Base-by-base conservation (phyloP, 768 basidiomycete genomes). In the Hygrophorus pudorinus region DNA sequence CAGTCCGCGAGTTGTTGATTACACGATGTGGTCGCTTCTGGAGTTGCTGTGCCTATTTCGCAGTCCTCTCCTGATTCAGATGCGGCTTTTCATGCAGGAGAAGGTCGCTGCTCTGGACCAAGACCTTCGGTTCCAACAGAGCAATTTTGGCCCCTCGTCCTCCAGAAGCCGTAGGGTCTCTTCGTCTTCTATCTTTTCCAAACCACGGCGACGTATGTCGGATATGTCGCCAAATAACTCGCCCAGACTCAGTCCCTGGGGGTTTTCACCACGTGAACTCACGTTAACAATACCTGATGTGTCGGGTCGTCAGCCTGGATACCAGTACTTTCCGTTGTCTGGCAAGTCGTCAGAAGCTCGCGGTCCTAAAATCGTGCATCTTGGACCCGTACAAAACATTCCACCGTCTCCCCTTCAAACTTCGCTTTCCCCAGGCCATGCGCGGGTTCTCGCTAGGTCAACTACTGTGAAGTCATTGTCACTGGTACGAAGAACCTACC, bases 21-120 rank as follows among this genome's bases (percentile, higher is more conserved):
- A 85, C 51, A 62, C 75, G 7, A 64, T 81, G 1, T 86, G 84
- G 84, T 86, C 85, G 2, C 57, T 79, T 21, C 60, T 86, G 20
- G 81, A 85, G 52, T 68, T 83, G 43, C 57, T 82, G 13, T 81
- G 76, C 49, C 67, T 76, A 1, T 75, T 72, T 52, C 71, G 80
- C 13, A 77, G 64, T 31, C 82, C 84, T 1, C 66, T 88, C 21
- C 62, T 73, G 42, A 61, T 81, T 21, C 82, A 84, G 50, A 67
- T 87, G 62, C 79, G 79, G 18, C 60, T 77, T 2, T 72, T 84
- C 46, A 63, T 74, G n/a, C 73, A 75, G 51, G 81, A 83, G 58
- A 83, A 80, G 51, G 66, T 81, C 1, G 63, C 70, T 0, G 55
- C 63, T 10, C 60, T 87, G 6, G 70, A 80, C 47, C 61, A 69